These are phyloP conservation scores for Blastobotrys americana DNA, from an alignment of 805 yeast genomes.

Conservation along the genomic window DNA sequence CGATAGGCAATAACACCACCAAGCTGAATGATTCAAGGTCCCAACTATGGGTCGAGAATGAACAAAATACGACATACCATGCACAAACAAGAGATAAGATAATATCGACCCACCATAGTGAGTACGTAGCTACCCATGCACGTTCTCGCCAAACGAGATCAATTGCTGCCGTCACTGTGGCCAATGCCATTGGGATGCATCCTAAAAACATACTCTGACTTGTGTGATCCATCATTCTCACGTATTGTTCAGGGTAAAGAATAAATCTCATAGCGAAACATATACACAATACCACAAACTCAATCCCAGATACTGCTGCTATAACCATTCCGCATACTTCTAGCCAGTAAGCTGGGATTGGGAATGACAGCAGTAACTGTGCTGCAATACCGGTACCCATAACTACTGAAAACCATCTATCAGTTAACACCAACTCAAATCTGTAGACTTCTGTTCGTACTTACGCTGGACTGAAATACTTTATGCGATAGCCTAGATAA, in stretches of 20 bases:
- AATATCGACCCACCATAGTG: slow-evolving; percentile 69
- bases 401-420: slow-evolving; percentile 54
- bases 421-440: slow-evolving; percentile 15
- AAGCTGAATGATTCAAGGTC: slow-evolving; percentile 41
- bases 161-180: slow-evolving; percentile 56
- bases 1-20: slow-evolving; percentile 64
- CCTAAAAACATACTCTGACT: slow-evolving; percentile 60
- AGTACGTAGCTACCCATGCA: slow-evolving; percentile 47
- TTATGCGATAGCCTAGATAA: slow-evolving; percentile 16
- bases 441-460: neutral
- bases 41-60: slow-evolving; percentile 36
- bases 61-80: slow-evolving; percentile 51
- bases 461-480: slow-evolving; percentile 24
- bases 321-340: slow-evolving; percentile 49
- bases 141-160: slow-evolving; percentile 37
- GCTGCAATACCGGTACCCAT: slow-evolving; percentile 84
- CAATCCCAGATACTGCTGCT: slow-evolving; percentile 52
- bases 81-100: slow-evolving; percentile 49
- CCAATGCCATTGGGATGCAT: slow-evolving; percentile 71
- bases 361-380: slow-evolving; percentile 53
- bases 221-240: slow-evolving; percentile 35
- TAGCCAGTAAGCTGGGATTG: slow-evolving; percentile 58
- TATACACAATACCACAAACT: slow-evolving; percentile 36
- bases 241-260: slow-evolving; percentile 30
- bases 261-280: slow-evolving; percentile 38